Conservation (phyloP, 2,329 filamentous ascomycete genomes). For the Colletotrichum theobromicola region DNA sequence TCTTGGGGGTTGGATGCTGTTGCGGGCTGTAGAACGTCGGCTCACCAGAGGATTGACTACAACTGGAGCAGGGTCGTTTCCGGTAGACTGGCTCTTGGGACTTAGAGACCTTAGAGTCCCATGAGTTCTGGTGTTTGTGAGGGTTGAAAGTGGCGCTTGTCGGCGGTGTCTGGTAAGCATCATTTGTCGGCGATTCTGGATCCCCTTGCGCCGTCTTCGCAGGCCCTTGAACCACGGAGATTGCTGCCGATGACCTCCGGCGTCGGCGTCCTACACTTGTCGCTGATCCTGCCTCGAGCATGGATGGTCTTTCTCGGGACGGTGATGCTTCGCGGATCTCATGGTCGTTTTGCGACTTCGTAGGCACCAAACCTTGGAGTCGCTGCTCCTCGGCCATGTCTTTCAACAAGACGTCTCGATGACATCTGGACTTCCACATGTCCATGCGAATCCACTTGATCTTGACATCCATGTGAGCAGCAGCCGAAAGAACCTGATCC, state of each 20-base stretch:
- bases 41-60: constrained; percentile 37
- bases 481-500: constrained; percentile 84
- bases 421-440: constrained; percentile 90
- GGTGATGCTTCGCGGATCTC: constrained; percentile 10
- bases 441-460: constrained; percentile 94
- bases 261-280: constrained; percentile 4
- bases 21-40: constrained; percentile 14
- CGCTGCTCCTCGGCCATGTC: constrained; percentile 76
- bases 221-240: constrained; percentile 8
- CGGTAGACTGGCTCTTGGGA: constrained; percentile 29
- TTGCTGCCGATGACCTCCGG: constrained; percentile 14
- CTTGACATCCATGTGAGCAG: constrained; percentile 83
- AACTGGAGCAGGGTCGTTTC: constrained; percentile 32
- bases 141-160: constrained; percentile 41
- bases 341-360: neutral
- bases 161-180: constrained; percentile 56
- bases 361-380: neutral
- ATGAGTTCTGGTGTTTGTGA: constrained; percentile 45
- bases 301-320: constrained; percentile 1
- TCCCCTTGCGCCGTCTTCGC: constrained; percentile 29
- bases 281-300: constrained; percentile 3
- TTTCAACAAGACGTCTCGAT: constrained; percentile 83
- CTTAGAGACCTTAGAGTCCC: constrained; percentile 39
- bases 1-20: constrained; percentile 21
- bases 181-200: constrained; percentile 43